Base-by-base conservation (phyloP, 1,284 basidiomycete genomes). In the Microstroma glucosiphilum region DNA sequence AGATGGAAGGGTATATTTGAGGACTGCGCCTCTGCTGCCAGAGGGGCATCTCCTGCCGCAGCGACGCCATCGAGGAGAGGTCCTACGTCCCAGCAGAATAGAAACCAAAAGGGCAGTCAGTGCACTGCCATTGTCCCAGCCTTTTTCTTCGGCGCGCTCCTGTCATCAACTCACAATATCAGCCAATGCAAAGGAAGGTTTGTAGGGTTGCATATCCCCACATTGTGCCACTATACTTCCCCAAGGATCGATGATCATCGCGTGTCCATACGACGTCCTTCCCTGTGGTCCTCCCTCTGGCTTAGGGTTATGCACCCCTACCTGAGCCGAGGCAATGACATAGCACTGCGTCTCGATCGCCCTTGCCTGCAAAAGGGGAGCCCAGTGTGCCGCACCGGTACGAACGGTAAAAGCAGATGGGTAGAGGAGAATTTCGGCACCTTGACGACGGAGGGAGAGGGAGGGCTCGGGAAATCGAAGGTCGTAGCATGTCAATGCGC, bases 191-290 rank as follows among this genome's bases (percentile, higher is more conserved):
- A 71, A 69, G 8, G 58, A 26, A 1, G 60, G 66, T 0, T 56
- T 56, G 17, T 70, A 65, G 3, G 60, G 56, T 12, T 57, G 19
- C 21, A 57, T 23, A 58, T 30, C 19, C 41, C 13, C 25, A 21
- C 7, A 41, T 13, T 60, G 19, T 30, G 61, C 84, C 1, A 96
- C 79, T 30, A 94, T 85, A 63, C 86, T 84, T n/a, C 88, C 96
- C 82, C 90, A 65, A 4, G 77, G 76, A 40, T 77, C 75, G 8
- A 75, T 70, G 19, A 78, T 57, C 30, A 65, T 75, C 37, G 66
- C 67, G 48, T 77, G 75, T 2, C 77, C 77, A 71, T 72, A 79
- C 6, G 76, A 69, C 0, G 73, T 58, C 3, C 42, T 2, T 58
- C 60, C 19, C 57, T 58, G 4, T 64, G 41, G 30, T 70, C 65